Base-by-base conservation (phyloP, 768 basidiomycete species). In the Dictyophora rubrovolvata region DNA sequence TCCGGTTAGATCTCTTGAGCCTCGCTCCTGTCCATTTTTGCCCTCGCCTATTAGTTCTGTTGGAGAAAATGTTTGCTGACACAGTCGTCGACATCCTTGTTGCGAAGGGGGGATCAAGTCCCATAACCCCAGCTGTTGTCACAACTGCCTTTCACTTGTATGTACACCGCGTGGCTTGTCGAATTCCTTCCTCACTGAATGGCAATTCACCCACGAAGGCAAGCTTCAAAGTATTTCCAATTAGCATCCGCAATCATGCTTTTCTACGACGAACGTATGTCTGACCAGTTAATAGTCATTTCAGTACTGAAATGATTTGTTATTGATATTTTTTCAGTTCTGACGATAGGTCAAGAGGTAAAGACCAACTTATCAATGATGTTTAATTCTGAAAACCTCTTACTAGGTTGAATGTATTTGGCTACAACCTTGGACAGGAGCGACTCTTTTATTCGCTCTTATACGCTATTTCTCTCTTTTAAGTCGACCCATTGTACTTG, bases 391-490 rank as follows among this genome's bases (percentile, higher is more conserved):
- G 11, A 53, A 8, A 5, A 51, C 7, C 5, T 48, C 36, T 11
- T 22, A n/a, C 8, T 36, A 60, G 59, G 53, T 60, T 18, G 55
- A 55, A 42, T 7, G 21, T 16, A 46, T 60, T n/a, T 60, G 59
- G 59, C 42, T 36, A 23, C 53, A 60, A 36, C 54, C 54, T 21
- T 18, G 33, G 53, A 20, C 35, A 23, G 35, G 20, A 17, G 53
- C 53, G 37, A 60, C 59, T 10, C 22, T 55, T 17, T 53, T 60
- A 33, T 60, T 56, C 53, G 59, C 59, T 28, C 10, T 60, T 1
- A 60, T 54, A 9, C 54, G 59, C 16, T 60, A 60, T 46, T 20
- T 54, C 16, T 36, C 59, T 18, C 59, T 35, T n/a, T 46, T 60
- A 16, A 22, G 54, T 36, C 37, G 21, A 18, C n/a, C 34, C n/a